Percentiles rank a stretch among this genome's conserved stretches.
These are phyloP conservation scores for Fremontodendron californicum DNA, from an alignment of 345 rosid genomes.

Conservation along the genomic window DNA sequence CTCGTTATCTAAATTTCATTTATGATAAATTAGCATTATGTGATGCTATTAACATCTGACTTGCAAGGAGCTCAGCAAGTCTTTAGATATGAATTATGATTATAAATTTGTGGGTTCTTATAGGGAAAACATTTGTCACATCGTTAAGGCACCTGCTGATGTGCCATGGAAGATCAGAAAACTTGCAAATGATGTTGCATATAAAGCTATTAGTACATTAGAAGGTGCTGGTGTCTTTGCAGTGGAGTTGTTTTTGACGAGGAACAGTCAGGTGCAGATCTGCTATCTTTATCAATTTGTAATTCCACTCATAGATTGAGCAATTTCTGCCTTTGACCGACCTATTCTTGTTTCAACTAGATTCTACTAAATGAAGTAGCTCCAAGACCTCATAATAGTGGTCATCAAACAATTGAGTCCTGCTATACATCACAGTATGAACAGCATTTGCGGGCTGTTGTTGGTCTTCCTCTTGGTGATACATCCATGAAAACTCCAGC, in stretches of 20 bases:
- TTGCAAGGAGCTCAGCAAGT: background rate
- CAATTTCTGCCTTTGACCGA: conserved; percentile 1
- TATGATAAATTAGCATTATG: background rate
- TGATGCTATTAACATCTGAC: background rate
- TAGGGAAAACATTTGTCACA: conserved; percentile 95
- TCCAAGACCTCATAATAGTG: conserved; percentile 97
- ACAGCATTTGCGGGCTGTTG: conserved; percentile 87
- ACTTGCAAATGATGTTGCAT: conserved; percentile 80
- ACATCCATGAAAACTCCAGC: conserved; percentile 93
- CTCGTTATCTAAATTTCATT: background rate
- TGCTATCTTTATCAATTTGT: background rate
- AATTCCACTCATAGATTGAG: background rate
- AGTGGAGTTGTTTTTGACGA: conserved; percentile 85
- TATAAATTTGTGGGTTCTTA: conserved; percentile 13
- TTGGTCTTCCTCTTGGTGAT: conserved; percentile 96
- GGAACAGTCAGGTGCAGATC: conserved; percentile 63
- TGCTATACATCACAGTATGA: conserved; percentile 95
- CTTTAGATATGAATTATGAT: conserved; percentile 18
- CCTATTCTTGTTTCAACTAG: conserved; percentile 33
- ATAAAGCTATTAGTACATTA: conserved; percentile 69
- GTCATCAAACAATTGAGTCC: conserved; percentile 94
- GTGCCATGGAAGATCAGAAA: conserved; percentile 77
- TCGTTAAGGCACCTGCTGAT: conserved; percentile 87
- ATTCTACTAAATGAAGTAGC: conserved; percentile 94
- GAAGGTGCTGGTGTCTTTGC: conserved; percentile 98